Percentiles rank a stretch among this genome's conserved stretches.
Evolutionary conservation across 2,329 filamentous ascomycete genomes (phyloP).

Genomic region (Alternaria burnsii): DNA sequence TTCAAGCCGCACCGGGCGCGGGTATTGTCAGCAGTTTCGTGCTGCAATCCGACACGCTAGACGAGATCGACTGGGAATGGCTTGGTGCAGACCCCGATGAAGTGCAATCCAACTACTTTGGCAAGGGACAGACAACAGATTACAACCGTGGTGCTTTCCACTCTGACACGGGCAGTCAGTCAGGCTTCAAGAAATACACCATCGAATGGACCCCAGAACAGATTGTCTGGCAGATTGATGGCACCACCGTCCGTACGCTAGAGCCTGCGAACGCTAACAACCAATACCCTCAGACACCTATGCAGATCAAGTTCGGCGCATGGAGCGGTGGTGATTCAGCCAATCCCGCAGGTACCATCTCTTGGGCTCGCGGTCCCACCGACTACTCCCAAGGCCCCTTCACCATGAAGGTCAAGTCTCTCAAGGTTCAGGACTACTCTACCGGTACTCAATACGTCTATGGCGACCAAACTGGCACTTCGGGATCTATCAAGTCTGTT

Average conservation of each 20-base stretch:
- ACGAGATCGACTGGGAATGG: conserved; percentile 99
- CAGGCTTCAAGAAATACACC: conserved; percentile 82
- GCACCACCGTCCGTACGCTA: conserved; percentile 78
- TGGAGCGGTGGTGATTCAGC: conserved; percentile 90
- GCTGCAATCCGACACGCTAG: conserved; percentile 86
- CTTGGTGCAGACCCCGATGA: conserved; percentile 77
- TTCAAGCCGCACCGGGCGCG: conserved; percentile 85
- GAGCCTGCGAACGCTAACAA: conserved; percentile 72
- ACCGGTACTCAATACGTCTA: conserved; percentile 88
- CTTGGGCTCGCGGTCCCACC: conserved; percentile 87
- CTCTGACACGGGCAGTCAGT: conserved; percentile 72
- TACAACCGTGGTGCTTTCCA: conserved; percentile 91
- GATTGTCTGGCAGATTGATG: conserved; percentile 87
- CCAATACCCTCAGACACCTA: conserved; percentile 94
- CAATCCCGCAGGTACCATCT: conserved; percentile 82
- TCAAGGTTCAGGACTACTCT: conserved; percentile 88
- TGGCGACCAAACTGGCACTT: conserved; percentile 77
- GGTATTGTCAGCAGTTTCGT: conserved; percentile 95
- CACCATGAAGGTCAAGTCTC: conserved; percentile 80
- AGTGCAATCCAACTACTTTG: conserved; percentile 87
- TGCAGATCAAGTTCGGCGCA: conserved; percentile 89
- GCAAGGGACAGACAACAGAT: conserved; percentile 84
- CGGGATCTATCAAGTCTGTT: conserved; percentile 82
- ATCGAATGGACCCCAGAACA: conserved; percentile 89
- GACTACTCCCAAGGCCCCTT: conserved; percentile 86